These are phyloP conservation scores for Porodaedalea pini DNA, from an alignment of 1,284 basidiomycete genomes.

Conservation along the genomic window DNA sequence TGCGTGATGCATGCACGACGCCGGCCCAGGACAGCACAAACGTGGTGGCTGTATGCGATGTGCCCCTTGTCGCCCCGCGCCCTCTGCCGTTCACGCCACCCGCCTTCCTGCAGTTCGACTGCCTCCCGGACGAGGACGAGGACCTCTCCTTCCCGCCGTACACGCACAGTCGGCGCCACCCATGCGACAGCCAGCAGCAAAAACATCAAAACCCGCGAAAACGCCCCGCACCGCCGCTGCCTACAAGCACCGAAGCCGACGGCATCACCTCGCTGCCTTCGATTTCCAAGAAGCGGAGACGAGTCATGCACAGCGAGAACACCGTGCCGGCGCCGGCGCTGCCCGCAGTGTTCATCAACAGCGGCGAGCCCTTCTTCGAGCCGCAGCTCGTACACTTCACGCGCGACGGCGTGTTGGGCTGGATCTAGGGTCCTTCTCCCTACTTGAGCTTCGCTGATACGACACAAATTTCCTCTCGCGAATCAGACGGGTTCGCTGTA, in stretches of 20 bases:
- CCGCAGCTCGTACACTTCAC: slow-evolving; percentile 7
- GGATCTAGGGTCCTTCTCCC: neutral
- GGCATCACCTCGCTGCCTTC: neutral
- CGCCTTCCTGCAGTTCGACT: slow-evolving; percentile 20
- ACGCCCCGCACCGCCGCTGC: slow-evolving; percentile 8
- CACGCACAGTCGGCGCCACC: slow-evolving; percentile 15
- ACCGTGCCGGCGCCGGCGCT: neutral
- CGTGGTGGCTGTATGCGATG: slow-evolving; percentile 14
- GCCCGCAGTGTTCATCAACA: slow-evolving; percentile 6
- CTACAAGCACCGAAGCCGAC: neutral
- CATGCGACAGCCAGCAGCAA: neutral
- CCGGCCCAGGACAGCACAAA: slow-evolving; percentile 10
- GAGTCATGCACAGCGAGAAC: neutral
- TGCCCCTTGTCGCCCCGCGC: slow-evolving; percentile 12
- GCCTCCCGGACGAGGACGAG: slow-evolving; percentile 19
- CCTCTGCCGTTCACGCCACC: slow-evolving; percentile 16
- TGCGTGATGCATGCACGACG: slow-evolving; percentile 17
- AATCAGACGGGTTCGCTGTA: neutral
- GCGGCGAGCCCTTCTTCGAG: neutral
- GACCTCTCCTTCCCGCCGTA: slow-evolving; percentile 20
- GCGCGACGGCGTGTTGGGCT: neutral
- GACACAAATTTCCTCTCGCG: neutral
- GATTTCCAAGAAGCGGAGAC: slow-evolving; percentile 6
- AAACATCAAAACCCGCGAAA: slow-evolving; percentile 7
- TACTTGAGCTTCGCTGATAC: neutral